Percentiles rank a stretch among this genome's conserved stretches.
These are phyloP conservation scores for Zygosaccharomyces bailii DNA, from an alignment of 805 yeast species.

Conservation along the genomic window DNA sequence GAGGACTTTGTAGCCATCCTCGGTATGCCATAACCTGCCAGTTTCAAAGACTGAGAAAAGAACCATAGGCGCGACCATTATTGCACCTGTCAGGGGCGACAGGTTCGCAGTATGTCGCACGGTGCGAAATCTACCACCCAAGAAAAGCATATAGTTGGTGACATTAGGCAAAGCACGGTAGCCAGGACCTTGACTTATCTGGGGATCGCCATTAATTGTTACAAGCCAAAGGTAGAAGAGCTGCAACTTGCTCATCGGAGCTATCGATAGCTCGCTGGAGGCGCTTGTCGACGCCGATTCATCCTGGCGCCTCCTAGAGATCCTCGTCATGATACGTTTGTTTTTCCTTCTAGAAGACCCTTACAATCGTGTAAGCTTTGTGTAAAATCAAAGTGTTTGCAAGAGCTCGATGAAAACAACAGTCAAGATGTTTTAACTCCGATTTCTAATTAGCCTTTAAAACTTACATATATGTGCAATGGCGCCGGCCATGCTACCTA, in stretches of 20 bases:
- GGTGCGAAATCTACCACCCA: conserved; percentile 63
- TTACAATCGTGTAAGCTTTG: not conserved
- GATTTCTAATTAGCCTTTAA: not conserved
- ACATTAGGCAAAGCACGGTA: conserved; percentile 24
- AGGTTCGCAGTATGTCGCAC: conserved; percentile 40
- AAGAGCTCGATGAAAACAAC: not conserved
- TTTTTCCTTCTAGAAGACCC: not conserved
- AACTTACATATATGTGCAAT: not conserved
- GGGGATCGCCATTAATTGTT: conserved; percentile 25
- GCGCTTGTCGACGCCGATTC: not conserved
- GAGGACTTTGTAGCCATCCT: conserved; percentile 22
- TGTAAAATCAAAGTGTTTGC: not conserved
- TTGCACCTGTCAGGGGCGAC: conserved; percentile 37
- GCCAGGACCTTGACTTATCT: conserved; percentile 15
- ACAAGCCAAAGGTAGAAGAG: conserved; percentile 22
- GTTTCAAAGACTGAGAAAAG: conserved; percentile 52
- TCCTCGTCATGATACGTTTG: not conserved
- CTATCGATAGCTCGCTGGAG: not conserved
- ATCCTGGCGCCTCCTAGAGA: not conserved
- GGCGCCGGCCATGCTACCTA: not conserved
- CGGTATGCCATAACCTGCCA: conserved; percentile 23
- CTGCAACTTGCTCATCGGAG: conserved; percentile 8
- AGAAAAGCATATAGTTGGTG: conserved; percentile 46
- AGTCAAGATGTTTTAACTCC: not conserved
- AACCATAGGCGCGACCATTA: conserved; percentile 45